Evolutionary conservation across 208 protist genomes (phyloP).

Genomic region (Vickermania spadyakhi): DNA sequence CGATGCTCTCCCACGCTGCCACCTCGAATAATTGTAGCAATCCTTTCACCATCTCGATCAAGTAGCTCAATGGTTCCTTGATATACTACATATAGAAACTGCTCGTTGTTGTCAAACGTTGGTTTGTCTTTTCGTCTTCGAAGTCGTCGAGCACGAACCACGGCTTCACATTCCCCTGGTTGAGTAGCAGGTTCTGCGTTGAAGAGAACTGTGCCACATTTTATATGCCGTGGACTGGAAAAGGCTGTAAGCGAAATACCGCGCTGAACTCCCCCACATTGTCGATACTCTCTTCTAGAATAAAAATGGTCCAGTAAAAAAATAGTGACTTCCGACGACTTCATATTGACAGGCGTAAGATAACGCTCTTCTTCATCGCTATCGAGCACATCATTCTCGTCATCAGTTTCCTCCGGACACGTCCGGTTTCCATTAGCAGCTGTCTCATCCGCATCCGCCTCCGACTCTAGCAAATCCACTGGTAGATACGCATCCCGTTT

Average conservation of each 20-base stretch:
- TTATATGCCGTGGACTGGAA: neutral
- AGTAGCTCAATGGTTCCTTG: neutral
- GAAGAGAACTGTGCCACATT: neutral
- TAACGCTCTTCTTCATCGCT: conserved; percentile 1
- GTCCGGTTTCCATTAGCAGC: neutral
- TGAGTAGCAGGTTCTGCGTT: neutral
- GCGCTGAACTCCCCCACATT: neutral
- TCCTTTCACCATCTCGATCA: neutral
- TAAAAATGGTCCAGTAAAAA: neutral
- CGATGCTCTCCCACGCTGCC: neutral
- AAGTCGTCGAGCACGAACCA: neutral
- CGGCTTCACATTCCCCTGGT: neutral
- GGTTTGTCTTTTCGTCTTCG: neutral
- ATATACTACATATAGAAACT: neutral
- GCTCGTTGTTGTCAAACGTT: neutral
- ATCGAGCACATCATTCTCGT: neutral
- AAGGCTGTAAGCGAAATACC: neutral
- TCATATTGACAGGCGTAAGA: neutral
- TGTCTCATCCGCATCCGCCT: neutral
- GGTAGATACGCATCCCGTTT: neutral
- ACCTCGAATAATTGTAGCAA: neutral
- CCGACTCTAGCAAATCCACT: neutral
- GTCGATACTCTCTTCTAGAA: neutral
- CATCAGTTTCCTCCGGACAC: neutral
- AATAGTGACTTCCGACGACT: neutral